Base-by-base conservation (phyloP, 768 basidiomycete genomes). In the Leccinum uliginosum region DNA sequence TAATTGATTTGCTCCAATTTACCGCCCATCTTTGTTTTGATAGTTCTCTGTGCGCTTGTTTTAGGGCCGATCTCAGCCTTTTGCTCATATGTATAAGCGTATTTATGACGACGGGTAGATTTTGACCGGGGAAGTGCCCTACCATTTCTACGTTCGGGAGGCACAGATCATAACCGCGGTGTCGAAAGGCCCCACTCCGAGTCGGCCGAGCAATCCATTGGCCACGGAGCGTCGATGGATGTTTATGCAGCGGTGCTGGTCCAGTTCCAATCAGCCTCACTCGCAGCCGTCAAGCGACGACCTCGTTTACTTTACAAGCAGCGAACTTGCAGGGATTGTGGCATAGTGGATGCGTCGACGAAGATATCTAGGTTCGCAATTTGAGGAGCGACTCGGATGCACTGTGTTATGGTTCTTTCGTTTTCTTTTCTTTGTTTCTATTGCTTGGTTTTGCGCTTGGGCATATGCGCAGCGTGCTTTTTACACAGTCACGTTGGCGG, bases 221-320 rank as follows among this genome's bases (percentile, higher is more conserved):
- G 45, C 56, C n/a, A 60, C 55, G 6, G 61, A 62, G 8, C 49
- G 30, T 45, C 52, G 52, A 6, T 60, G 61, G 61, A 54, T 11
- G 45, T 51, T 56, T 10, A 51, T 62, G 12, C 61, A 56, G 3
- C 11, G 35, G 45, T 61, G 60, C 8, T 61, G 60, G 60, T 59
- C 60, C 9, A 71, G 70, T 48, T 67, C 64, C 38, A 43, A 61
- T 65, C 8, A 29, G 57, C 62, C 29, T 59, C 63, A 21, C 15
- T 49, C 50, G 3, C 66, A 77, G 34, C 76, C 77, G 19, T 64
- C 64, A 15, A 57, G 63, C 4, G 59, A 56, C 6, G 72, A 73
- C 24, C 71, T 78, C 3, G 56, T 44, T 27, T 4, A n/a, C 3
- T 64, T 64, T 26, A 54, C 50, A 14, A 45, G n/a, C 6, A 29